phyloP scores from a whole-genome alignment of 306 rosid species.

The Ochetophila trinervis region DNA sequence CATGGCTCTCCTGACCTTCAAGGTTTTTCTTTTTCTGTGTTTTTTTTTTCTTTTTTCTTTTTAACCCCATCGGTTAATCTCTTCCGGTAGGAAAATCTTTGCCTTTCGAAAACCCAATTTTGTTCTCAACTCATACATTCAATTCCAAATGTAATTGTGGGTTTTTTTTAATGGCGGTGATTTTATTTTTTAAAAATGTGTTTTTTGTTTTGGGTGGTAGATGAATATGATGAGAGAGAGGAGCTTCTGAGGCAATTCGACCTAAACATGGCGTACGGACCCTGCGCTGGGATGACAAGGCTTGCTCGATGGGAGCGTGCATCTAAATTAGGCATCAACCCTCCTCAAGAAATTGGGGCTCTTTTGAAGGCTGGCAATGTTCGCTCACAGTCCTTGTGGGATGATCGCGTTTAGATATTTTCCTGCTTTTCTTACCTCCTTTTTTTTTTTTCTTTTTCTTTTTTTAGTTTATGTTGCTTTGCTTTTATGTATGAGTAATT shows the following conservation, averaged over 20 bases:
- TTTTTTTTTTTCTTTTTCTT: no score
- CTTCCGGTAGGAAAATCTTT: no score
- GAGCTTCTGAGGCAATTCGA: conserved; percentile 64
- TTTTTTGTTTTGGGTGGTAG: conserved; percentile 23
- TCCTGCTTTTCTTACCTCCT: not conserved
- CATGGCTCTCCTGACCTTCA: conserved; percentile 33
- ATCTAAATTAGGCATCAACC: conserved; percentile 56
- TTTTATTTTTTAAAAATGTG: no score
- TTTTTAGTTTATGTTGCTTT: no score
- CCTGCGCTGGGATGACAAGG: conserved; percentile 74
- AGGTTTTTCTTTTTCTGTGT: conserved; percentile 27
- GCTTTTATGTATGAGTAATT: no score
- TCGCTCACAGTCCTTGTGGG: conserved; percentile 49
- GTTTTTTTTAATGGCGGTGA: not conserved
- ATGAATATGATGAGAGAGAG: conserved; percentile 52
- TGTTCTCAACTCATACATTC: not conserved
- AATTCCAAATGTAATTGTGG: not conserved
- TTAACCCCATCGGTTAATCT: not conserved
- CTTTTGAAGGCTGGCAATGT: conserved; percentile 45
- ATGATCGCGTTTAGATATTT: conserved; percentile 41
- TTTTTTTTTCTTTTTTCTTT: not conserved
- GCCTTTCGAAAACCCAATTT: not conserved
- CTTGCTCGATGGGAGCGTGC: conserved; percentile 82
- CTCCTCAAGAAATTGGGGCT: conserved; percentile 49
- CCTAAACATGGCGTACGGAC: conserved; percentile 77